A percentile compares a stretch with the other conserved stretches of the same genome.
These are phyloP conservation scores for Malbranchea zuffiana DNA, from an alignment of 2,329 filamentous ascomycete species.

Conservation along the genomic window DNA sequence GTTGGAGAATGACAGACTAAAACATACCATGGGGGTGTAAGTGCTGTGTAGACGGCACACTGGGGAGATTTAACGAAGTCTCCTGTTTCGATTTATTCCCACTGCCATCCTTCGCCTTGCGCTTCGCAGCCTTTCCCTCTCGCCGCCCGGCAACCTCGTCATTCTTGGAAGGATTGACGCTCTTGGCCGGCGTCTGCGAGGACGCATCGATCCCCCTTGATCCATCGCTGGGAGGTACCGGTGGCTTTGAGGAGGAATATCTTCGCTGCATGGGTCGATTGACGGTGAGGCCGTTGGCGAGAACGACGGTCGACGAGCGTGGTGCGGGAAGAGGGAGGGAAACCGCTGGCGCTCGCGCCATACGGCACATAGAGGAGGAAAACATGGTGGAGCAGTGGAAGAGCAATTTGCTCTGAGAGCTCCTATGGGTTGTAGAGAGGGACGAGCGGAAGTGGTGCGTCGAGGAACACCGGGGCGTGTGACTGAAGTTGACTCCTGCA, in stretches of 20 bases:
- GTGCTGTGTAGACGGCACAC: conserved; percentile 40
- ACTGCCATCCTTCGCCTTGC: conserved; percentile 26
- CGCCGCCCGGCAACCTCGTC: conserved; percentile 20
- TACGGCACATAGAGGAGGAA: conserved; percentile 37
- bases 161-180: conserved; percentile 28
- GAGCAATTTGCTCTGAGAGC: background rate
- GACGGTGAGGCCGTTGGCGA: conserved; percentile 21
- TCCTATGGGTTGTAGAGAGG: background rate
- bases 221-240: conserved; percentile 37
- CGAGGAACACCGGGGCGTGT: background rate
- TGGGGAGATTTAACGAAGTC: conserved; percentile 35
- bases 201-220: conserved; percentile 32
- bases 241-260: conserved; percentile 41
- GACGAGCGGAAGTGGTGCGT: background rate
- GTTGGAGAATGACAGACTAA: background rate
- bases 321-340: conserved; percentile 25
- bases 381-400: conserved; percentile 27
- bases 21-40: conserved; percentile 38
- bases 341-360: conserved; percentile 30
- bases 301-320: conserved; percentile 24
- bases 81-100: conserved; percentile 30
- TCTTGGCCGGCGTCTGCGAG: conserved; percentile 29
- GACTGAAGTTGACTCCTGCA: too few relatives aligned
- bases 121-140: conserved; percentile 27
- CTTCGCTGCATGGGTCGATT: conserved; percentile 32